Base-by-base conservation (phyloP, 2,329 filamentous ascomycete species). In the Ambrosiella xylebori region DNA sequence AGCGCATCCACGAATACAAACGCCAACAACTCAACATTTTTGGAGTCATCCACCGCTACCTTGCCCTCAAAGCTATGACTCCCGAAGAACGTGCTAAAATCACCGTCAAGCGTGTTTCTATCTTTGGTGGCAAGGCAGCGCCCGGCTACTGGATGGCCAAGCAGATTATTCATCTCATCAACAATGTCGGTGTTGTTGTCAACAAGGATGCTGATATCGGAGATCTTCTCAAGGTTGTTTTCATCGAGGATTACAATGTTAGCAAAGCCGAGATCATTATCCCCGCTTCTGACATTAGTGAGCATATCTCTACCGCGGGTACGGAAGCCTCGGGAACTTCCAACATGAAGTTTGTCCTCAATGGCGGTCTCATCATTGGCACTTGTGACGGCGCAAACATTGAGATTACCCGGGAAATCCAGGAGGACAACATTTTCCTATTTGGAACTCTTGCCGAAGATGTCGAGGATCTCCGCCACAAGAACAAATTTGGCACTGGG, bases 101-200 rank as follows among this genome's bases (percentile, higher is more conserved):
- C 73, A 77, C 87, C 61, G 80, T 84, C 50, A 88, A 90, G 13
- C 85, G 91, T 56, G 93, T 97, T 8, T 93, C 86, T 59, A 94
- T 98, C 70, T 97, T 98, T 68, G 93, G 93, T 67, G 93, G 93
- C 65, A 98, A 98, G 74, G 93, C 93, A 35, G 93, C 93, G 1
- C 93, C 93, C 0, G 93, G 93, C 13, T 98, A 98, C 76, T 98
- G 93, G 93, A 98, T 97, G 93, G 93, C 93, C 41, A 98, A 98
- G 80, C 94, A 93, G 45, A 89, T 96, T 64, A 98, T 98, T 65
- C 91, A 97, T 68, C 79, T 98, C 59, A 84, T 98, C 75, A 97
- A 96, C 74, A 85, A 83, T 61, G 93, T 97, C 35, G 89, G 88
- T 3, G 74, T 81, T 13, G 86, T 97, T 2, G 85, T 98, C 64